Percentiles rank a stretch among this genome's conserved stretches.
phyloP scores from a whole-genome alignment of 768 basidiomycete genomes.

The Mycena leptocephala region DNA sequence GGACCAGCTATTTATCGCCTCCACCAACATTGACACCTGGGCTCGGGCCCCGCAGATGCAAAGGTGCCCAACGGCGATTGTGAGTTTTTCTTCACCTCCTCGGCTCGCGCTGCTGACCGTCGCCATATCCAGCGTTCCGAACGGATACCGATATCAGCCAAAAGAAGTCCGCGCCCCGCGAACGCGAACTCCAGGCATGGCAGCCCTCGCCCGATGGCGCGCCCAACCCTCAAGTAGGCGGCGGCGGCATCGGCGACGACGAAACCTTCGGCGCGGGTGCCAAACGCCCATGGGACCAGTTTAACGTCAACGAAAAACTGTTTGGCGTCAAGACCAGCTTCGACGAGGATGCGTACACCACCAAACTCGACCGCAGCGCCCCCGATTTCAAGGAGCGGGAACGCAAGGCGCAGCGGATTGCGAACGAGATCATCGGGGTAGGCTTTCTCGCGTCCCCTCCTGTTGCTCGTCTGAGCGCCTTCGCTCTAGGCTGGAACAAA shows the following conservation, averaged over 20 bases:
- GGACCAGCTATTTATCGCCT: conserved; percentile 79
- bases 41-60: conserved; percentile 83
- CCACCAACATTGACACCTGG: conserved; percentile 83
- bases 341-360: conserved; percentile 96
- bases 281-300: conserved; percentile 88
- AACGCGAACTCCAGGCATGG: conserved; percentile 91
- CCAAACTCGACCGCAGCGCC: conserved; percentile 88
- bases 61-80: conserved; percentile 81
- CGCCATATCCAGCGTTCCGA: conserved; percentile 73
- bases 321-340: conserved; percentile 95
- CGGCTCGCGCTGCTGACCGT: conserved; percentile 21
- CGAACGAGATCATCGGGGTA: conserved; percentile 93
- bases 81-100: conserved; percentile 55
- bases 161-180: conserved; percentile 67
- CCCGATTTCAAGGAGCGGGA: conserved; percentile 93
- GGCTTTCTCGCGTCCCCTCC: conserved; percentile 43
- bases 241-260: conserved; percentile 67
- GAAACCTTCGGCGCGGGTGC: conserved; percentile 75
- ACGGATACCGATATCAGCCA: conserved; percentile 87
- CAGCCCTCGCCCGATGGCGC: conserved; percentile 61
- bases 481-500: conserved; percentile 67
- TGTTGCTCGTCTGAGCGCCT: conserved; percentile 12
- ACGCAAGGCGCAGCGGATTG: conserved; percentile 88
- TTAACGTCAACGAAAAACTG: conserved; percentile 91
- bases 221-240: conserved; percentile 39